A percentile compares a stretch with the other conserved stretches of the same genome.
Conservation (phyloP, 2,329 filamentous ascomycete genomes). For the Elsinoe perseae region DNA sequence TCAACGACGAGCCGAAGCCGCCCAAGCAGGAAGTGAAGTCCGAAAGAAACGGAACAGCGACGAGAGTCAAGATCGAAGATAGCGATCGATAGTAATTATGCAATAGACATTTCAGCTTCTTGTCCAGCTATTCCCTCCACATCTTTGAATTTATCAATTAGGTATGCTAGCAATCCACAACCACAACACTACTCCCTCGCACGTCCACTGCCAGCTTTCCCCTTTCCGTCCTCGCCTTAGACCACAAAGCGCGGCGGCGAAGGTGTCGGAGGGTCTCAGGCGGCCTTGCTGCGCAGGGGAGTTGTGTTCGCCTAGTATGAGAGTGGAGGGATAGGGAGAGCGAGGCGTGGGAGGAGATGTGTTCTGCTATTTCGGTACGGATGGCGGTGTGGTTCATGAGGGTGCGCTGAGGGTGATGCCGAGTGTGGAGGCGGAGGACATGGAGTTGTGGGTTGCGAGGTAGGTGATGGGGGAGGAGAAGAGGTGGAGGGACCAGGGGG, state of each 20-base stretch:
- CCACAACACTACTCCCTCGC: constrained; percentile 17
- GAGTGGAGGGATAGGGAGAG: constrained; percentile 36
- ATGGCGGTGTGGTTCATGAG: constrained; percentile 57
- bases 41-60: background rate
- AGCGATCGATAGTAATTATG: background rate
- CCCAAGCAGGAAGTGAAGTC: constrained; percentile 1
- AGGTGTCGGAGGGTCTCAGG: constrained; percentile 55
- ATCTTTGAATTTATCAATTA: background rate
- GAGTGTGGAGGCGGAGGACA: constrained; percentile 50
- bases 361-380: constrained; percentile 41
- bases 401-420: constrained; percentile 56
- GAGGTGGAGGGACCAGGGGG: constrained; percentile 48
- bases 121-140: background rate
- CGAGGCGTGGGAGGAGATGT: constrained; percentile 32
- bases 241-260: constrained; percentile 58
- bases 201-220: constrained; percentile 11
- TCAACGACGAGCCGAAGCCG: constrained; percentile 35
- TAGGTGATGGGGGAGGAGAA: constrained; percentile 39
- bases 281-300: constrained; percentile 55
- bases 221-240: constrained; percentile 30
- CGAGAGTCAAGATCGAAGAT: constrained; percentile 8
- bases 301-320: constrained; percentile 55
- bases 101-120: background rate
- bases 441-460: constrained; percentile 44
- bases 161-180: constrained; percentile 11